Evolutionary conservation across 1,284 basidiomycete genomes (phyloP).

Genomic region (Trametes versicolor): DNA sequence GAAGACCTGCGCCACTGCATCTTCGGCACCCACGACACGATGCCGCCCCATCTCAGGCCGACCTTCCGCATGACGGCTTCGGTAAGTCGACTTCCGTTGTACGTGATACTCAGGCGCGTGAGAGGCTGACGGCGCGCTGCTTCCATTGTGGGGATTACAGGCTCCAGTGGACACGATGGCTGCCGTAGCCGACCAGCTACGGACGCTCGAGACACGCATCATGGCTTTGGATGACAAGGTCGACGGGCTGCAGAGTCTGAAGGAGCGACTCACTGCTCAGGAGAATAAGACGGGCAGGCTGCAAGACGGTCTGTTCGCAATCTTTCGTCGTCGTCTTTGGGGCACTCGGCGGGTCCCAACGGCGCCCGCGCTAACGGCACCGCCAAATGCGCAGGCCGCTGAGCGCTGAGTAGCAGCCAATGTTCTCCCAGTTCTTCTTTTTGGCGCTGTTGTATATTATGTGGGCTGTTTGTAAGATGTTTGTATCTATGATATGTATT

Average conservation of each 20-base stretch:
- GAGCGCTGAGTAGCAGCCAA: no score
- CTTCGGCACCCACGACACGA: constrained; percentile 5
- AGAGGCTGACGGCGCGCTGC: not conserved
- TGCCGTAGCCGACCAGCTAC: not conserved
- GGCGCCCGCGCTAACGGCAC: no score
- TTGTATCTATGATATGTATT: no score
- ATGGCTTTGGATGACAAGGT: not conserved
- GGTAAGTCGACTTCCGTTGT: no score
- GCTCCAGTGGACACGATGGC: not conserved
- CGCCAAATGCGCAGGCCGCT: no score
- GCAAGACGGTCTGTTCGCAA: not conserved
- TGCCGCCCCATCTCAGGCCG: constrained; percentile 17
- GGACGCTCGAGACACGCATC: not conserved
- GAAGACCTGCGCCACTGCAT: constrained; percentile 5
- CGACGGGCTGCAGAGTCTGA: not conserved
- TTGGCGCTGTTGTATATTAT: no score
- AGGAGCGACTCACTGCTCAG: not conserved
- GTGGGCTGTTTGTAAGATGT: no score
- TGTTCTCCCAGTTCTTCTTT: no score
- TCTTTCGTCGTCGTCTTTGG: not conserved
- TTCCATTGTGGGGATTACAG: not conserved
- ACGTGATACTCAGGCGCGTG: no score
- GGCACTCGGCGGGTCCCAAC: no score
- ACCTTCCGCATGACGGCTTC: no score
- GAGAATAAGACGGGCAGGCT: not conserved